These are phyloP conservation scores for Fusarium armeniacum DNA, from an alignment of 2,329 filamentous ascomycete species.

Conservation along the genomic window DNA sequence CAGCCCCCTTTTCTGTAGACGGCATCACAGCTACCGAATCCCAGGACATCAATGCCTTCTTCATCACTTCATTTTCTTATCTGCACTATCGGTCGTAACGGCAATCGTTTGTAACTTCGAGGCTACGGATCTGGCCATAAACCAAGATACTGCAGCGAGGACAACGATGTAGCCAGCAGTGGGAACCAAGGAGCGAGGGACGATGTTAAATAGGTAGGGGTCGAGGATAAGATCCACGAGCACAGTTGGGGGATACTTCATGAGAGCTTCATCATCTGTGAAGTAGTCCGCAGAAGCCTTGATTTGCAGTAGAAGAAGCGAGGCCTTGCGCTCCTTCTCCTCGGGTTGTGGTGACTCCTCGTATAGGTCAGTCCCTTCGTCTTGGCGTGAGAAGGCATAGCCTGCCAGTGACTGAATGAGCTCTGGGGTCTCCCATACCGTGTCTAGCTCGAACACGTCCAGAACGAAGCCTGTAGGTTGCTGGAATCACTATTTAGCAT, in stretches of 20 bases:
- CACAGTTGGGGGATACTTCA: constrained; percentile 80
- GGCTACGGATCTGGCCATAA: constrained; percentile 57
- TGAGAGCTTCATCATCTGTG: constrained; percentile 78
- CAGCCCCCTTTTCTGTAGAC: constrained; percentile 31
- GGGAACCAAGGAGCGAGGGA: constrained; percentile 82
- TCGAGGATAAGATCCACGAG: constrained; percentile 87
- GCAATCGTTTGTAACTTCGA: constrained; percentile 51
- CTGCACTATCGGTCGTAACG: constrained; percentile 39
- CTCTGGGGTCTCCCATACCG: constrained; percentile 72
- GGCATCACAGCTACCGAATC: constrained; percentile 30
- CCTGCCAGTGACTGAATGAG: constrained; percentile 75
- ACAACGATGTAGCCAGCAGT: constrained; percentile 77
- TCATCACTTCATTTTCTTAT: constrained; percentile 57
- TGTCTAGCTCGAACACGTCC: constrained; percentile 71
- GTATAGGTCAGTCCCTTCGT: constrained; percentile 22
- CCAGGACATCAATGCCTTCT: constrained; percentile 26
- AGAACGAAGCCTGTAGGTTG: constrained; percentile 88
- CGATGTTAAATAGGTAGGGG: constrained; percentile 82
- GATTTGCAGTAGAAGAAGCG: constrained; percentile 79
- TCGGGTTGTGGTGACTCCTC: constrained; percentile 17
- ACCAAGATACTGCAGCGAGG: constrained; percentile 67
- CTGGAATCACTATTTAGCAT: constrained; percentile 61
- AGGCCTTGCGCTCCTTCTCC: constrained; percentile 54
- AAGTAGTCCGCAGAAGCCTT: constrained; percentile 87
- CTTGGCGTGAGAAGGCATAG: constrained; percentile 69